Base-by-base conservation (phyloP, 768 basidiomycete genomes). In the Lactarius tabidus region DNA sequence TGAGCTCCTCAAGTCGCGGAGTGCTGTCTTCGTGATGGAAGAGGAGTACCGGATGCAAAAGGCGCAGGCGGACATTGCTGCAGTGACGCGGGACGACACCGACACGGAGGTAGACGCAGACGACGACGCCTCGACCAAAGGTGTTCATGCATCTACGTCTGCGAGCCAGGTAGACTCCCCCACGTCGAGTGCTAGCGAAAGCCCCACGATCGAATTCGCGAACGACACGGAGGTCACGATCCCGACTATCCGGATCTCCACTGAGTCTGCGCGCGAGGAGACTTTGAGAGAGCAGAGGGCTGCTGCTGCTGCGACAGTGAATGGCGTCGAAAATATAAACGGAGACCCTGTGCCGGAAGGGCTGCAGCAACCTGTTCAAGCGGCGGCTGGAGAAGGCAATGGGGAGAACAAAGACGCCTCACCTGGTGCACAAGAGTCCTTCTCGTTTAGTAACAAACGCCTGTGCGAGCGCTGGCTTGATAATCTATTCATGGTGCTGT, bases 41-140 rank as follows among this genome's bases (percentile, higher is more conserved):
- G 96, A 99, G 74, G 97, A 99, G 74, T 99, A 99, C 74, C 84
- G 97, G 41, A 90, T 92, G 87, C 96, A 98, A 79, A 98, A 98
- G 74, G 88, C 90, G 2, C 85, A 90, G 6, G 78, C 74, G 2
- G 92, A 95, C 33, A 79, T 89, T n/a, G 79, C 81, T 56, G 74
- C 79, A 2, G 62, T 72, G 68, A 20, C 70, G n/a, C 71, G 70
- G 39, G 71, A 71, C 31, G 69, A 68, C 29, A 62, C 41, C n/a
- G n/a, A n/a, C n/a, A n/a, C n/a, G n/a, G n/a, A n/a, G n/a, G n/a
- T n/a, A 31, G 68, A 71, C 51, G 78, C 74, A n/a, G 88, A 89
- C 64, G 89, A 91, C 71, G 81, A 88, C 57, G 89, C 89, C 26
- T 89, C 89, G 54, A 93, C 84, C 23, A 78, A 82, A 53, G 91